A percentile compares a stretch with the other conserved stretches of the same genome.
phyloP scores from a whole-genome alignment of 176 grass and related monocot species.

The Oryza australiensis region DNA sequence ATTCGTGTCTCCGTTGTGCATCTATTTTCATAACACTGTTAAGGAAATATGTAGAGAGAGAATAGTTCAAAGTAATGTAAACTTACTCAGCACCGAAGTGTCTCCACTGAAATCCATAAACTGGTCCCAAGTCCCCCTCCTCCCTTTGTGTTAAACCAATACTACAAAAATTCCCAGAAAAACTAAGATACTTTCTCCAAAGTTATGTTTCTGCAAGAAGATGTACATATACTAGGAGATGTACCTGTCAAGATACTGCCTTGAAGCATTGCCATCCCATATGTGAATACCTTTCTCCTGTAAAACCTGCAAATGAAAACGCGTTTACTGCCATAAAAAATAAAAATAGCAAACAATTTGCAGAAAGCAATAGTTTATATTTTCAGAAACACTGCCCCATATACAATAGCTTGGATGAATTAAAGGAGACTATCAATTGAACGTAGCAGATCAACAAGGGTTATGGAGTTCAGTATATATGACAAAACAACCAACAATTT shows the following conservation, averaged over 20 bases:
- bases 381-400: background rate
- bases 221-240: slow-evolving; percentile 25
- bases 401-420: background rate
- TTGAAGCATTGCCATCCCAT: slow-evolving; percentile 91
- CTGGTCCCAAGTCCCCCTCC: slow-evolving; percentile 80
- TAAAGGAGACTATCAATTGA: background rate
- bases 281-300: slow-evolving; percentile 80
- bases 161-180: slow-evolving; percentile 39
- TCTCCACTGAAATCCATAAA: slow-evolving; percentile 91
- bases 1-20: too few relatives aligned
- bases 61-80: slow-evolving; percentile 8
- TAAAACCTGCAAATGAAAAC: slow-evolving; percentile 52
- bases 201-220: background rate
- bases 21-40: too few relatives aligned
- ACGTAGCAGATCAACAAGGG: background rate
- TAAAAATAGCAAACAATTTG: background rate
- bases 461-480: background rate
- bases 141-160: slow-evolving; percentile 66
- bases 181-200: slow-evolving; percentile 5
- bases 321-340: background rate
- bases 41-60: slow-evolving; percentile 25
- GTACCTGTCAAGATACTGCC: slow-evolving; percentile 82
- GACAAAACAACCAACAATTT: background rate
- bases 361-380: background rate
- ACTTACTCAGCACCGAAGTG: slow-evolving; percentile 85